A percentile compares a stretch with the other conserved stretches of the same genome.
Evolutionary conservation across 306 rosid genomes (phyloP).

Genomic region (Pterocarpus macrocarpus): DNA sequence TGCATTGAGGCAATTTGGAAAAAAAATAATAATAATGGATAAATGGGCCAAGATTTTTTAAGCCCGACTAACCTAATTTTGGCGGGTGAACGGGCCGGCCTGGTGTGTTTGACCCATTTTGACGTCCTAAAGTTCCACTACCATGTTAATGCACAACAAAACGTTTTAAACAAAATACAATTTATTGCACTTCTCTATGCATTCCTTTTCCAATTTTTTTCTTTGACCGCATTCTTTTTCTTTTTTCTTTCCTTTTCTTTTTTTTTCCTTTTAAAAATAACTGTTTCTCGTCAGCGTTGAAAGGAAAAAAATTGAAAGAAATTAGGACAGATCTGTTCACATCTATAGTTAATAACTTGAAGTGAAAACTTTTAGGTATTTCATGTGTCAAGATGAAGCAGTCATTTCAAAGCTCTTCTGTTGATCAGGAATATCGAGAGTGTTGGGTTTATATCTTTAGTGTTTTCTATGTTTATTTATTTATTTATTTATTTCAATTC

Average conservation of each 20-base stretch:
- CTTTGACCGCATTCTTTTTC: neutral
- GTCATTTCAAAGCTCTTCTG: constrained; percentile 4
- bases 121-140: neutral
- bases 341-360: neutral
- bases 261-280: too few relatives aligned
- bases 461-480: neutral
- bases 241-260: neutral
- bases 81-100: too few relatives aligned
- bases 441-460: neutral
- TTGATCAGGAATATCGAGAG: neutral
- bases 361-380: neutral
- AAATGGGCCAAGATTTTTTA: too few relatives aligned
- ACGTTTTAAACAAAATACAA: constrained; percentile 15
- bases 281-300: neutral
- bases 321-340: neutral
- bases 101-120: too few relatives aligned
- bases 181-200: neutral
- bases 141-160: neutral
- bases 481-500: neutral
- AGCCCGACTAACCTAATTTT: too few relatives aligned
- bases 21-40: too few relatives aligned
- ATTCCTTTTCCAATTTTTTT: neutral
- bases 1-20: too few relatives aligned
- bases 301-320: neutral
- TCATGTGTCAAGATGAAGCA: neutral